Evolutionary conservation across 2,329 filamentous ascomycete species (phyloP).

Genomic region (Xylaria digitata): DNA sequence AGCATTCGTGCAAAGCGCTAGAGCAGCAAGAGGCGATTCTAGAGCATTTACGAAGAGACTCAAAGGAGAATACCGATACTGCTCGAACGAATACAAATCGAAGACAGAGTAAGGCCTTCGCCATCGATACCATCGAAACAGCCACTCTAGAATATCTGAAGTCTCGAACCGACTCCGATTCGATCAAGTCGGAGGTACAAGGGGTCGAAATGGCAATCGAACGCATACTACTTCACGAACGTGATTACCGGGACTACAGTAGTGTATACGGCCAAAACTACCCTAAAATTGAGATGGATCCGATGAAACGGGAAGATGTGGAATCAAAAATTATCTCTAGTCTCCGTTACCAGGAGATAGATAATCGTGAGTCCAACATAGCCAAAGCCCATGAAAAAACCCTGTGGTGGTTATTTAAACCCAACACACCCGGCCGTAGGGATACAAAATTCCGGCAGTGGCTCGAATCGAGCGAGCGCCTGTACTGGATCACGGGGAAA

Average conservation of each 20-base stretch:
- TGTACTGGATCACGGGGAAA: constrained; percentile 7
- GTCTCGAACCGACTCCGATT: background rate
- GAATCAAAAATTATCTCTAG: background rate
- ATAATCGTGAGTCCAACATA: constrained; percentile 1
- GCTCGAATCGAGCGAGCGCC: constrained; percentile 3
- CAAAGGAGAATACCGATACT: background rate
- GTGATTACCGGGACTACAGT: background rate
- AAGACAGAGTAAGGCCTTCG: background rate
- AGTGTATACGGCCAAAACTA: background rate
- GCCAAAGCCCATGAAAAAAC: background rate
- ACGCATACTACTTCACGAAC: background rate
- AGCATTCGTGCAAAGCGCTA: background rate
- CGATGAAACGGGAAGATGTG: background rate
- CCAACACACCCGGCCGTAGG: background rate
- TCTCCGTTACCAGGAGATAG: constrained; percentile 1
- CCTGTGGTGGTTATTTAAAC: constrained; percentile 4
- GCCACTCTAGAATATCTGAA: background rate
- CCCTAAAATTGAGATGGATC: background rate
- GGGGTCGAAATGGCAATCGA: background rate
- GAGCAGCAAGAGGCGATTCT: background rate
- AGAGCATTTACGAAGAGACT: background rate
- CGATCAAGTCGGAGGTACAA: background rate
- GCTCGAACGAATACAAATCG: background rate
- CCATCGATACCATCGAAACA: background rate
- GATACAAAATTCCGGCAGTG: background rate